phyloP scores from a whole-genome alignment of 345 rosid species.

The Heritiera littoralis region DNA sequence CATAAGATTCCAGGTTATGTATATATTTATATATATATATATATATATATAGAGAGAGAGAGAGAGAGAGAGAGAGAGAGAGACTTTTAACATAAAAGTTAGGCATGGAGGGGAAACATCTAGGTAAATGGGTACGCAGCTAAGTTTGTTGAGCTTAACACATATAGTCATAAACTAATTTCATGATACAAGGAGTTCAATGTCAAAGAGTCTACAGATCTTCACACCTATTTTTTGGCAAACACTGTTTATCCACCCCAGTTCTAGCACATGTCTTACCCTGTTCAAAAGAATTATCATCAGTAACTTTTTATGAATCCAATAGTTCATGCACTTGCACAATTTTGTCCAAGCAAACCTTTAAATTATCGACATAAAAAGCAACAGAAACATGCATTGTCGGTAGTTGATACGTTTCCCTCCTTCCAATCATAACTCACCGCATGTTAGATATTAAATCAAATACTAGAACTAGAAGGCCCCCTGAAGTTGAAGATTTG shows the following conservation, averaged over 20 bases:
- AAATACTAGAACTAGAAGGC: no score
- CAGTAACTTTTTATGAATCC: neutral
- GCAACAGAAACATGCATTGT: neutral
- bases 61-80: no score
- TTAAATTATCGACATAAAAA: neutral
- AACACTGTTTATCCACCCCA: neutral
- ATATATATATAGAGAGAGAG: no score
- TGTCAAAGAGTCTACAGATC: neutral
- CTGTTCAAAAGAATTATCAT: neutral
- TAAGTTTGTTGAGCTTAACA: neutral
- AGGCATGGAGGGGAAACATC: no score
- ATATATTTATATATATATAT: no score
- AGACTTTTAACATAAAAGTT: no score
- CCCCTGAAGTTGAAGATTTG: no score
- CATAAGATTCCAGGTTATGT: no score
- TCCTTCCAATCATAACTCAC: no score
- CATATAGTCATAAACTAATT: neutral
- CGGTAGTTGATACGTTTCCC: neutral
- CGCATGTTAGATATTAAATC: no score
- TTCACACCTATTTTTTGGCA: neutral
- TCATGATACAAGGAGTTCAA: neutral
- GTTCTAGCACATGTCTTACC: neutral
- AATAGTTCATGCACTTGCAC: neutral
- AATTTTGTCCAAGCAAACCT: neutral
- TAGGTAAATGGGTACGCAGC: neutral